Conservation (phyloP, 352 stramenopile species). For the Phytophthora cryptogea region DNA sequence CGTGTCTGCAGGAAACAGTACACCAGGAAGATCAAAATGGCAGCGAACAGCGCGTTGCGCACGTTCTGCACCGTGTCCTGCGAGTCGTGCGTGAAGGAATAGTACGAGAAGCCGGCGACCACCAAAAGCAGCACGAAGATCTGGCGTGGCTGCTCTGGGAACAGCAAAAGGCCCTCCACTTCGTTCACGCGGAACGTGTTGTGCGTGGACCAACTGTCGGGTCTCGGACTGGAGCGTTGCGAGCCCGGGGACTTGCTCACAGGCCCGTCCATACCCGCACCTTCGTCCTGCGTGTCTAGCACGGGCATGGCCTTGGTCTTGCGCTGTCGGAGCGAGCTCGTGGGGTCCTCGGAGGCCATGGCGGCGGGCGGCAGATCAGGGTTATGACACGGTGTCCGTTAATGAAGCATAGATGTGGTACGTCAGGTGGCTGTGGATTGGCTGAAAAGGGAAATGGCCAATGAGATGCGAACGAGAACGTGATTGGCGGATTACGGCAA, state of each 20-base stretch:
- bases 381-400: constrained; percentile 1
- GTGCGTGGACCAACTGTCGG: constrained; percentile 37
- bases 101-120: constrained; percentile 70
- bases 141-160: constrained; percentile 80
- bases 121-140: constrained; percentile 69
- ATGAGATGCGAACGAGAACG: not conserved
- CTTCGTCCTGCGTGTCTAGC: constrained; percentile 10
- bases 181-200: constrained; percentile 33
- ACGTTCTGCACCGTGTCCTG: constrained; percentile 69
- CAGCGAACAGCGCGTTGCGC: constrained; percentile 62
- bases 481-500: constrained; percentile 1
- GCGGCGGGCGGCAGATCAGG: not conserved
- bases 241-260: constrained; percentile 3
- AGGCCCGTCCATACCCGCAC: not conserved
- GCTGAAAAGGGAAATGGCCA: not conserved
- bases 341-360: constrained; percentile 13
- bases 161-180: constrained; percentile 71
- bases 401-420: not conserved
- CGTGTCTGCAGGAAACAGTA: constrained; percentile 88
- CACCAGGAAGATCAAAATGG: constrained; percentile 78
- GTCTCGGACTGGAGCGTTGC: constrained; percentile 24
- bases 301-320: constrained; percentile 12
- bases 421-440: not conserved
- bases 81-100: constrained; percentile 84
- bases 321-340: constrained; percentile 23